A percentile compares a stretch with the other conserved stretches of the same genome.
These are phyloP conservation scores for Takakia lepidozioides DNA, from an alignment of 225 moss, liverwort and hornwort species.

Conservation along the genomic window DNA sequence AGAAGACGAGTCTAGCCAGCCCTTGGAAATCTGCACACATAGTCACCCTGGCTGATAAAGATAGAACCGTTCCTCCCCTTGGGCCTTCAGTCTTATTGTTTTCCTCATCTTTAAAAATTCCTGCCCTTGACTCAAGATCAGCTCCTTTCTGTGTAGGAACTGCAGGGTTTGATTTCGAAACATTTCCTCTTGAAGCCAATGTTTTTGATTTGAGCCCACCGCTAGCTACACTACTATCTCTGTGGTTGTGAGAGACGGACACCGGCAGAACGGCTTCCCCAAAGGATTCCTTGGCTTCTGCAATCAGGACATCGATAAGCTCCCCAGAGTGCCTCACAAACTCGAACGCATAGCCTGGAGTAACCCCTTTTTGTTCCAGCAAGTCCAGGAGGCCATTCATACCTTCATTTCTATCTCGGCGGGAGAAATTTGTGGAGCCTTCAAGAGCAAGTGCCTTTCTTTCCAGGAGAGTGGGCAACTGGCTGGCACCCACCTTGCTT, in stretches of 20 bases:
- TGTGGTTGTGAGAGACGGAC: no score
- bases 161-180: no score
- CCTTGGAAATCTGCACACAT: conserved; percentile 35
- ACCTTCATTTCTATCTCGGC: conserved; percentile 39
- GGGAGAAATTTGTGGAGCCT: conserved; percentile 30
- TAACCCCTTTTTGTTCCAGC: conserved; percentile 46
- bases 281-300: conserved; percentile 19
- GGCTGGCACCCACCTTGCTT: conserved; percentile 7
- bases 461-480: conserved; percentile 42
- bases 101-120: no score
- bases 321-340: conserved; percentile 50
- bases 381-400: conserved; percentile 44
- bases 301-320: conserved; percentile 40
- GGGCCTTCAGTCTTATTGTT: no score
- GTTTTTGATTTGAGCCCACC: no score
- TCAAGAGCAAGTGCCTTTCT: conserved; percentile 46
- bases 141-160: no score
- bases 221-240: no score
- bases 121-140: no score
- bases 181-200: no score
- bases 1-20: conserved; percentile 38
- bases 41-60: conserved; percentile 31
- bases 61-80: conserved; percentile 6
- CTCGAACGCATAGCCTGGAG: conserved; percentile 54
- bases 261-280: background rate